phyloP scores from a whole-genome alignment of 1,139 yeast species.

The Geotrichum cucujoidarum region DNA sequence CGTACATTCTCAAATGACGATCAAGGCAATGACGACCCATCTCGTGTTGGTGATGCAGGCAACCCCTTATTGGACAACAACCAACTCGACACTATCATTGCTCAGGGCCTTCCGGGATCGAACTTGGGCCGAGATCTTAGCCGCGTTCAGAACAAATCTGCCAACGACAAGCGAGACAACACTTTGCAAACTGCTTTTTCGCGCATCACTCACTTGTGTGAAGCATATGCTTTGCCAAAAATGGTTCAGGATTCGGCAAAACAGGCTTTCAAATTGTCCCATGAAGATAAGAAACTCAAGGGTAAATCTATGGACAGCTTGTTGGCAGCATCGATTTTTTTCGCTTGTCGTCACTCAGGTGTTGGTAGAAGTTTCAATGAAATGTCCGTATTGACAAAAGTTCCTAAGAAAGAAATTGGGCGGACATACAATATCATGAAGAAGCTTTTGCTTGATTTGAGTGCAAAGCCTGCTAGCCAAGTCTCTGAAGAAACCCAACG shows the following conservation, averaged over 20 bases:
- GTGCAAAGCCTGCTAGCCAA: constrained; percentile 30
- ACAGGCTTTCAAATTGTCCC: constrained; percentile 87
- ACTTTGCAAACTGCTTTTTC: constrained; percentile 86
- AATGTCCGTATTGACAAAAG: constrained; percentile 91
- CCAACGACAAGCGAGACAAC: constrained; percentile 82
- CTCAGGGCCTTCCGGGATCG: constrained; percentile 63
- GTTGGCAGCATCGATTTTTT: constrained; percentile 93
- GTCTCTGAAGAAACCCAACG: constrained; percentile 47
- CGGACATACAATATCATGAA: constrained; percentile 68
- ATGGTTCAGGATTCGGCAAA: constrained; percentile 97
- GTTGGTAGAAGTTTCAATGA: constrained; percentile 95
- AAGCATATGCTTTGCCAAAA: constrained; percentile 89
- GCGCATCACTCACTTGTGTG: constrained; percentile 92
- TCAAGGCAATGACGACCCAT: constrained; percentile 96
- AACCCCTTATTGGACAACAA: constrained; percentile 89
- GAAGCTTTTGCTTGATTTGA: constrained; percentile 47
- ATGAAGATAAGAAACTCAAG: constrained; percentile 79
- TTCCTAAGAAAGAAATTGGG: constrained; percentile 91
- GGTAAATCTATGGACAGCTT: constrained; percentile 92
- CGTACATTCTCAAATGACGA: constrained; percentile 93
- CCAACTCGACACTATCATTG: constrained; percentile 87
- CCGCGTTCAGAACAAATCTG: constrained; percentile 80
- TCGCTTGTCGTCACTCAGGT: constrained; percentile 91
- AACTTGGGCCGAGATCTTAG: constrained; percentile 80
- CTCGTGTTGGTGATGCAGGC: constrained; percentile 98